These are phyloP conservation scores for Cryphonectria parasitica DNA, from an alignment of 2,329 filamentous ascomycete genomes.

Conservation along the genomic window DNA sequence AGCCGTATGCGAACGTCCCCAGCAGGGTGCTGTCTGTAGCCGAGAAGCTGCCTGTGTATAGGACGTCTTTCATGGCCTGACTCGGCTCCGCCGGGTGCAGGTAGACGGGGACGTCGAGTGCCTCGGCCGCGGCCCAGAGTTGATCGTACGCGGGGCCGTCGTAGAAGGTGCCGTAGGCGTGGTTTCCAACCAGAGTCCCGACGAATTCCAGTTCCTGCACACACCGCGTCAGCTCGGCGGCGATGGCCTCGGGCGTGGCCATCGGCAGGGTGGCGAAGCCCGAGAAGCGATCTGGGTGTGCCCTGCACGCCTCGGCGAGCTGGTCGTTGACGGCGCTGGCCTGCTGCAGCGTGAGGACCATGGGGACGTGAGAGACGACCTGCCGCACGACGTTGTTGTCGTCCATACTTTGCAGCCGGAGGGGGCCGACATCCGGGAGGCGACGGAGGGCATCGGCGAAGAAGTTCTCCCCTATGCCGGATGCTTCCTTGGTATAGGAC, in stretches of 20 bases:
- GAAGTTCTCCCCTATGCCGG: not conserved
- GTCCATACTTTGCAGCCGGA: constrained; percentile 33
- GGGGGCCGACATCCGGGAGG: constrained; percentile 5
- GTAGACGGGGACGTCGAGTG: constrained; percentile 48
- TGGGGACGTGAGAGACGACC: constrained; percentile 33
- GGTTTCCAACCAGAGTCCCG: constrained; percentile 52
- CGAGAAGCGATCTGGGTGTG: constrained; percentile 26
- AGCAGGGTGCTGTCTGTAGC: not conserved
- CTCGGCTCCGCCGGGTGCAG: constrained; percentile 45
- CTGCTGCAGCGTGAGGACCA: constrained; percentile 17
- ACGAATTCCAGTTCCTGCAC: constrained; percentile 39
- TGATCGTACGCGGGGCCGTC: constrained; percentile 47
- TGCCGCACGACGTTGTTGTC: constrained; percentile 30
- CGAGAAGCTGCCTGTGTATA: constrained; percentile 3
- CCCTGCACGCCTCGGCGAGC: constrained; percentile 23
- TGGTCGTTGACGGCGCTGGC: constrained; percentile 32
- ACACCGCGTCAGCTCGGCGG: constrained; percentile 45
- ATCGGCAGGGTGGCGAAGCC: constrained; percentile 38
- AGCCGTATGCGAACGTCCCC: constrained; percentile 3
- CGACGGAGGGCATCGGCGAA: not conserved
- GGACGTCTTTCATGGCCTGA: constrained; percentile 21
- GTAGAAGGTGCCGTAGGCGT: constrained; percentile 45
- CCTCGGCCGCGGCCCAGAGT: constrained; percentile 45
- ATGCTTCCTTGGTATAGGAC: not conserved
- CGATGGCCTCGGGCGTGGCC: constrained; percentile 41